Conservation (phyloP, 208 protist species). For the Trypanosoma scelopori region DNA sequence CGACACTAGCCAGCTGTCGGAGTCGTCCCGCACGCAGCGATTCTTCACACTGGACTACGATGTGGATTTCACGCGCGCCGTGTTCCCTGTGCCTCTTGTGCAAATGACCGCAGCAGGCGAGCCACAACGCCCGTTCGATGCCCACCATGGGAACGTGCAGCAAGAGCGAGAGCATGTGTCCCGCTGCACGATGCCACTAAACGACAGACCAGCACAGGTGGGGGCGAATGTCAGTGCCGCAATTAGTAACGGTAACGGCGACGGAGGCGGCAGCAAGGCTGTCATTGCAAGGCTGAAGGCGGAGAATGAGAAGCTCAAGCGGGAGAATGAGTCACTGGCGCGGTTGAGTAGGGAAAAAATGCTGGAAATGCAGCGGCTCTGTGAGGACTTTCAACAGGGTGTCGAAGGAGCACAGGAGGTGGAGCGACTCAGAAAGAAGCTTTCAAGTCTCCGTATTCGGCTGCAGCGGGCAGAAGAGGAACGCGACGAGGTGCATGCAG, state of each 20-base stretch:
- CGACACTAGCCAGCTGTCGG: constrained; percentile 26
- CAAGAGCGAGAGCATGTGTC: background rate
- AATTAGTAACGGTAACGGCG: background rate
- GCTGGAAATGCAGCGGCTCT: constrained; percentile 83
- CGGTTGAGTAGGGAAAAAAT: constrained; percentile 78
- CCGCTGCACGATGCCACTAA: background rate
- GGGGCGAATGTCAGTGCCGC: background rate
- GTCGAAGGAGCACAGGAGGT: constrained; percentile 44
- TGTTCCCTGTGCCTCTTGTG: constrained; percentile 75
- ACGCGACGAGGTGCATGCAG: constrained; percentile 31
- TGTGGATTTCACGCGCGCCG: constrained; percentile 85
- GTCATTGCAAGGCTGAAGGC: constrained; percentile 23
- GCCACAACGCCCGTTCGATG: background rate
- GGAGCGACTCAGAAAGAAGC: constrained; percentile 47
- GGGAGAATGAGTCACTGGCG: constrained; percentile 63
- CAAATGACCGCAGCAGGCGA: constrained; percentile 3
- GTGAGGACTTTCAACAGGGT: constrained; percentile 63
- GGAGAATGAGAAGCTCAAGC: constrained; percentile 61
- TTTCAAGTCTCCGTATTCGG: constrained; percentile 42
- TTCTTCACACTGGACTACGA: constrained; percentile 86
- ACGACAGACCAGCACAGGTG: background rate
- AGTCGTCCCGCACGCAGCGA: constrained; percentile 35
- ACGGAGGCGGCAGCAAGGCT: constrained; percentile 5
- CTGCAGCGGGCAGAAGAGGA: constrained; percentile 46
- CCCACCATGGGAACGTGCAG: background rate